These are phyloP conservation scores for Trypanosoma platydactyli DNA, from an alignment of 208 protist genomes.

Conservation along the genomic window DNA sequence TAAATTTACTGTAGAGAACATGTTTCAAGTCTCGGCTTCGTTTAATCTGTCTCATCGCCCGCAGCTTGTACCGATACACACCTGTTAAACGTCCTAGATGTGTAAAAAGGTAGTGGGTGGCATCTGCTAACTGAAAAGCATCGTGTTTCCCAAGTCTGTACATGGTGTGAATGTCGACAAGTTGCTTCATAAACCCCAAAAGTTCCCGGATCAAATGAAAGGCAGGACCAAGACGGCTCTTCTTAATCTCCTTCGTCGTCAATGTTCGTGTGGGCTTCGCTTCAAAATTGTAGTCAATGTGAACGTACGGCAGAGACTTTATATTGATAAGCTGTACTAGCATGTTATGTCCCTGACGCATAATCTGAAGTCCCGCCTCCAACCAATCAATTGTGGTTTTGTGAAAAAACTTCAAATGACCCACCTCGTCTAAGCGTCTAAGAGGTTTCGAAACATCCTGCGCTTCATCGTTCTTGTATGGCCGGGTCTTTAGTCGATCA, in stretches of 20 bases:
- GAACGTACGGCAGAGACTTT: constrained; percentile 99
- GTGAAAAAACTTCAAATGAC: constrained; percentile 99
- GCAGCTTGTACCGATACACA: constrained; percentile 99
- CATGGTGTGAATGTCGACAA: constrained; percentile 99
- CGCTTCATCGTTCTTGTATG: not conserved
- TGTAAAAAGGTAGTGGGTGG: constrained; percentile 99
- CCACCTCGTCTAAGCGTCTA: constrained; percentile 92
- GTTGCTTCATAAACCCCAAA: constrained; percentile 98
- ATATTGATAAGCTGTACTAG: constrained; percentile 99
- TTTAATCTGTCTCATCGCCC: constrained; percentile 99
- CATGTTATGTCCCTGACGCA: constrained; percentile 99
- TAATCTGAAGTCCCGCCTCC: constrained; percentile 99
- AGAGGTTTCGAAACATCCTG: constrained; percentile 19
- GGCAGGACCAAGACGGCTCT: constrained; percentile 99
- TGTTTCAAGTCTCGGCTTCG: constrained; percentile 99
- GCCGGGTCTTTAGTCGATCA: constrained; percentile 59
- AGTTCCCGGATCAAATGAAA: constrained; percentile 99
- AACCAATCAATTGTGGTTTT: constrained; percentile 99
- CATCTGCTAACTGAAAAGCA: constrained; percentile 99
- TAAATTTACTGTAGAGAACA: constrained; percentile 99
- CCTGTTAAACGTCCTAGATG: constrained; percentile 99
- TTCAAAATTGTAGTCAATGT: constrained; percentile 99
- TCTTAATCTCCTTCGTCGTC: constrained; percentile 99
- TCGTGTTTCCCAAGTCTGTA: constrained; percentile 99
- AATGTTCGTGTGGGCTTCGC: constrained; percentile 99